phyloP scores from a whole-genome alignment of 371 early-diverging fungal species.

The Cokeromyces recurvatus region DNA sequence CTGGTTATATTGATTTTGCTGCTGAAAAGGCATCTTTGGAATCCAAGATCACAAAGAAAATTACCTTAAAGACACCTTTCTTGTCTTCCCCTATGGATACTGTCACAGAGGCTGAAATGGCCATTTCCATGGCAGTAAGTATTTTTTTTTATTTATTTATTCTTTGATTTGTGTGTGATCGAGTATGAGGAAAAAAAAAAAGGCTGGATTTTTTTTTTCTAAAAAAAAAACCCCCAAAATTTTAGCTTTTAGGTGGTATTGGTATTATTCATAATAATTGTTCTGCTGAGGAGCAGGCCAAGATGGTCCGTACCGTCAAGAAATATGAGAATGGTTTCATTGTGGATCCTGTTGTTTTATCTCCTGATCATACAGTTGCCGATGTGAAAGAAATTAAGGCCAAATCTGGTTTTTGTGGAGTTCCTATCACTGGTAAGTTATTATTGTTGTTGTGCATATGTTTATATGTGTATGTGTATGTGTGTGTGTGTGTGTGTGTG shows the following conservation, averaged over 20 bases:
- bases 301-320: slow-evolving; percentile 96
- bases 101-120: slow-evolving; percentile 96
- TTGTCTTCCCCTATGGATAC: slow-evolving; percentile 97
- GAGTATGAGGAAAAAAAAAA: too few species aligned
- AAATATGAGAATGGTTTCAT: slow-evolving; percentile 98
- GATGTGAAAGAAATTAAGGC: slow-evolving; percentile 88
- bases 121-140: slow-evolving; percentile 91
- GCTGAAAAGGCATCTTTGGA: slow-evolving; percentile 74
- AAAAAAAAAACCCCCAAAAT: too few species aligned
- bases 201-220: too few species aligned
- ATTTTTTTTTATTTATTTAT: too few species aligned
- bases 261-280: slow-evolving; percentile 98
- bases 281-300: slow-evolving; percentile 89
- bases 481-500: too few species aligned
- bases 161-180: too few species aligned
- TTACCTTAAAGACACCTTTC: slow-evolving; percentile 89
- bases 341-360: slow-evolving; percentile 86
- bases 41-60: slow-evolving; percentile 79
- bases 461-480: too few species aligned
- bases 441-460: too few species aligned
- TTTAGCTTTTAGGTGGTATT: slow-evolving; percentile 88
- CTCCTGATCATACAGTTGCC: slow-evolving; percentile 78
- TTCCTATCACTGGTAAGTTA: slow-evolving; percentile 93
- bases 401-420: slow-evolving; percentile 90
- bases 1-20: slow-evolving; percentile 91